A percentile compares a stretch with the other conserved stretches of the same genome.
Evolutionary conservation across 257 asterid genomes (phyloP).

Genomic region (Nicotiana attenuata): DNA sequence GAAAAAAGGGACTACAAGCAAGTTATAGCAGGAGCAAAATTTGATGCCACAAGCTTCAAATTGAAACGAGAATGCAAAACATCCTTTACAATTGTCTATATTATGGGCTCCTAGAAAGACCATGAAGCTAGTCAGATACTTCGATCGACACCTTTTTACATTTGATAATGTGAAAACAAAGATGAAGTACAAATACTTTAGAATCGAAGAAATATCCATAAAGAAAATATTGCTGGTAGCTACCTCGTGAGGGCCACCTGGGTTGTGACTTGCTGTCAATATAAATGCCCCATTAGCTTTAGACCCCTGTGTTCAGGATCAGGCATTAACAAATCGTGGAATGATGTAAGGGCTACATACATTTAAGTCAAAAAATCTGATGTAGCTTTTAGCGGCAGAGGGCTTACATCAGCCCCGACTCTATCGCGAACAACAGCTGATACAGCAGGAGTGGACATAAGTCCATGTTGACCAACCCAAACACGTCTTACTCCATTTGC

Average conservation of each 20-base stretch:
- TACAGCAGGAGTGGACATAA: conserved; percentile 95
- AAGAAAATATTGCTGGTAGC: conserved; percentile 13
- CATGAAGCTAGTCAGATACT: neutral
- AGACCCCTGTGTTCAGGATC: conserved; percentile 59
- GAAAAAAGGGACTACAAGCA: too few relatives aligned
- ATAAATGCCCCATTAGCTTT: conserved; percentile 91
- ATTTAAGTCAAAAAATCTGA: neutral
- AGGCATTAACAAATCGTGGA: neutral
- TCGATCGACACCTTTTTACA: too few relatives aligned
- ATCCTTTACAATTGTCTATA: neutral
- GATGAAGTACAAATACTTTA: too few relatives aligned
- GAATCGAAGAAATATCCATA: neutral
- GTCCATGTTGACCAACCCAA: conserved; percentile 94
- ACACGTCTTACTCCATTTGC: conserved; percentile 91
- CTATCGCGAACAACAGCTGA: conserved; percentile 88
- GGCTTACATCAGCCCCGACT: conserved; percentile 72
- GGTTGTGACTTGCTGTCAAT: conserved; percentile 98
- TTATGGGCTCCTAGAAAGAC: neutral
- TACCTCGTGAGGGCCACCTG: conserved; percentile 98
- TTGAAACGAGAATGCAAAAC: neutral
- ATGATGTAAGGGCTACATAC: neutral
- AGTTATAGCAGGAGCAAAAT: too few relatives aligned
- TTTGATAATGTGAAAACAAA: too few relatives aligned
- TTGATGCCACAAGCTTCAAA: neutral
- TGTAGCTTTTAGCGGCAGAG: neutral